Conservation (phyloP, 768 basidiomycete genomes). For the Suillus americanus region DNA sequence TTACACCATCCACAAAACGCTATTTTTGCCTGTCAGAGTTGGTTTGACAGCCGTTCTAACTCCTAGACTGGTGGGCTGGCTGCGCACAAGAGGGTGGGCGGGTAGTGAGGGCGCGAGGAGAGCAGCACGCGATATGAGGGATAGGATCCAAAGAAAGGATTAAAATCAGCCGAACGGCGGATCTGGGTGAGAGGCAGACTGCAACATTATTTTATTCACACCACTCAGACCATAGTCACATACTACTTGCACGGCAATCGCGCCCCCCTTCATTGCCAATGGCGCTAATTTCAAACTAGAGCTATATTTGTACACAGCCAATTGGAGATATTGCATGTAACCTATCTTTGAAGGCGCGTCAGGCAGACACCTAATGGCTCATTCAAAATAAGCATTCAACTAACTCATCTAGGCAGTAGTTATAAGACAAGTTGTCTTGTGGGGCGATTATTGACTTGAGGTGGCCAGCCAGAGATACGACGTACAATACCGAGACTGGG, state of each 20-base stretch:
- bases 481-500: neutral
- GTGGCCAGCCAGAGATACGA: neutral
- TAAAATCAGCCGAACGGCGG: neutral
- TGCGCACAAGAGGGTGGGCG: constrained; percentile 80
- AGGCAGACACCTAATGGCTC: neutral
- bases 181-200: neutral
- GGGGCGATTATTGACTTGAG: neutral
- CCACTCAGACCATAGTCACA: neutral
- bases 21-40: constrained; percentile 85
- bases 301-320: neutral
- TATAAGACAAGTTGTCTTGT: neutral
- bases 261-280: neutral
- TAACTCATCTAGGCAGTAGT: neutral
- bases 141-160: constrained; percentile 26
- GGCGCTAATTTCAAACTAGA: neutral
- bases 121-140: constrained; percentile 49
- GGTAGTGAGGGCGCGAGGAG: constrained; percentile 67
- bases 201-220: constrained; percentile 1
- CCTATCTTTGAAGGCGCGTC: neutral
- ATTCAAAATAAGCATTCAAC: neutral
- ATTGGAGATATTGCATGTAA: neutral
- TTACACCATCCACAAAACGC: constrained; percentile 94
- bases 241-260: neutral
- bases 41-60: constrained; percentile 87
- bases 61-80: constrained; percentile 83